A percentile compares a stretch with the other conserved stretches of the same genome.
These are phyloP conservation scores for Annulohypoxylon moriforme DNA, from an alignment of 495 filamentous ascomycete species.

Conservation along the genomic window DNA sequence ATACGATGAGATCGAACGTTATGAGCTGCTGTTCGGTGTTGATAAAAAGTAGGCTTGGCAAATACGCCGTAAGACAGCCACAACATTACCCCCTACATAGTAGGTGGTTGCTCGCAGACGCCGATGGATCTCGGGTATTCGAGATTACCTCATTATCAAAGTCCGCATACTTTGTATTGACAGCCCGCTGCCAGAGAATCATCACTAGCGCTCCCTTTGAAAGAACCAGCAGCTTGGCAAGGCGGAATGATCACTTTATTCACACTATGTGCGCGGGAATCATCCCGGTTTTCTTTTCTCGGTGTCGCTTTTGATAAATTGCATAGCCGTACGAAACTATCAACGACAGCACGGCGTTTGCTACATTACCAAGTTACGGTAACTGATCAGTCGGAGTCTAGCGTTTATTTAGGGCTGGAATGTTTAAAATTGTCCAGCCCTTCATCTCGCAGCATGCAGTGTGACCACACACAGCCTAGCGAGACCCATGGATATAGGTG, in stretches of 20 bases:
- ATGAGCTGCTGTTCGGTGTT: not conserved
- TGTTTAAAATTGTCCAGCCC: conserved; percentile 18
- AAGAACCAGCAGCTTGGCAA: conserved; percentile 9
- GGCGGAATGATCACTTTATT: conserved; percentile 18
- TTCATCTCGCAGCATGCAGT: conserved; percentile 43
- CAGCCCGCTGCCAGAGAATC: not conserved
- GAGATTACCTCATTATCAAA: conserved; percentile 12
- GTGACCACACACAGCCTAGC: conserved; percentile 31
- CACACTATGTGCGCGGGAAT: conserved; percentile 1
- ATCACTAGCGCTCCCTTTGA: not conserved
- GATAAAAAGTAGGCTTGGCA: conserved; percentile 3
- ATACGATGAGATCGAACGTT: conserved; percentile 5
- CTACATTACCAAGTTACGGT: conserved; percentile 9
- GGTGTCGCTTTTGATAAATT: conserved; percentile 31
- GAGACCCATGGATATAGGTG: conserved; percentile 22
- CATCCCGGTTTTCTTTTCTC: conserved; percentile 8
- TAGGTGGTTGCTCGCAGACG: not conserved
- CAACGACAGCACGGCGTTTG: not conserved
- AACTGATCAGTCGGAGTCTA: conserved; percentile 13
- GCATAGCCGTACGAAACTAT: conserved; percentile 15
- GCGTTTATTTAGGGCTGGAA: conserved; percentile 27
- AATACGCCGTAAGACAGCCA: conserved; percentile 9
- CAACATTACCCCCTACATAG: not conserved
- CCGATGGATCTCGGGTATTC: conserved; percentile 1
- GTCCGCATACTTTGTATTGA: conserved; percentile 5